Evolutionary conservation across 371 early-diverging fungal species (phyloP).

Genomic region (Syncephalastrum monosporum): DNA sequence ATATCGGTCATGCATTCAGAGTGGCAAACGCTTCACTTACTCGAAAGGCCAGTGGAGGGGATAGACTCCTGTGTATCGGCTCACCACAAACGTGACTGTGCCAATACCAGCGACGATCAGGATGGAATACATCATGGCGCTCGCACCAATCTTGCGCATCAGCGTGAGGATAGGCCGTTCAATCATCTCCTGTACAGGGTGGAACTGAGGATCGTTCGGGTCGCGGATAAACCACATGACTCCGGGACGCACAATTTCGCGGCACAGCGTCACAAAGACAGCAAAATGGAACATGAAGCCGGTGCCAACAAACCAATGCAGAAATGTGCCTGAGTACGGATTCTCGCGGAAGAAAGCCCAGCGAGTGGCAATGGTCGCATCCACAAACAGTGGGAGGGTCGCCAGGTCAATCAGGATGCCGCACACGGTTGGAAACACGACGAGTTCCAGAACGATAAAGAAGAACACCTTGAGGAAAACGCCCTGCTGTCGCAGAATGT

Average conservation of each 20-base stretch:
- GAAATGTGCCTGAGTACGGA: slow-evolving; percentile 70
- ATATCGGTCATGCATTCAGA: background rate
- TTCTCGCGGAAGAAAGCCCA: slow-evolving; percentile 56
- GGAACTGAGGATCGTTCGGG: slow-evolving; percentile 91
- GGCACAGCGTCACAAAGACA: slow-evolving; percentile 75
- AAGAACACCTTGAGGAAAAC: slow-evolving; percentile 68
- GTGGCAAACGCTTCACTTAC: slow-evolving; percentile 25
- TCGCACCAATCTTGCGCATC: slow-evolving; percentile 75
- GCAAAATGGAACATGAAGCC: slow-evolving; percentile 93
- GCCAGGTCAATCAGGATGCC: slow-evolving; percentile 85
- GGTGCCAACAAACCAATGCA: slow-evolving; percentile 93
- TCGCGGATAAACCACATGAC: slow-evolving; percentile 97
- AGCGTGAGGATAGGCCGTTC: slow-evolving; percentile 75
- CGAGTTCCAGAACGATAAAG: slow-evolving; percentile 84
- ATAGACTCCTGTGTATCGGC: slow-evolving; percentile 39
- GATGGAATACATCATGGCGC: slow-evolving; percentile 76
- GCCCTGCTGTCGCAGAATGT: slow-evolving; percentile 59
- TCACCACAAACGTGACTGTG: slow-evolving; percentile 48
- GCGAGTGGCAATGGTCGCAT: slow-evolving; percentile 59
- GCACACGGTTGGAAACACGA: slow-evolving; percentile 84
- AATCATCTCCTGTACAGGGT: slow-evolving; percentile 88
- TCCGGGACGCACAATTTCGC: slow-evolving; percentile 84
- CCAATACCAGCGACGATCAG: slow-evolving; percentile 74
- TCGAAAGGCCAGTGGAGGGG: slow-evolving; percentile 54
- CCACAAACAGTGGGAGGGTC: slow-evolving; percentile 74